Conservation (phyloP, 1,139 yeast genomes). For the Yamadazyma triangularis region DNA sequence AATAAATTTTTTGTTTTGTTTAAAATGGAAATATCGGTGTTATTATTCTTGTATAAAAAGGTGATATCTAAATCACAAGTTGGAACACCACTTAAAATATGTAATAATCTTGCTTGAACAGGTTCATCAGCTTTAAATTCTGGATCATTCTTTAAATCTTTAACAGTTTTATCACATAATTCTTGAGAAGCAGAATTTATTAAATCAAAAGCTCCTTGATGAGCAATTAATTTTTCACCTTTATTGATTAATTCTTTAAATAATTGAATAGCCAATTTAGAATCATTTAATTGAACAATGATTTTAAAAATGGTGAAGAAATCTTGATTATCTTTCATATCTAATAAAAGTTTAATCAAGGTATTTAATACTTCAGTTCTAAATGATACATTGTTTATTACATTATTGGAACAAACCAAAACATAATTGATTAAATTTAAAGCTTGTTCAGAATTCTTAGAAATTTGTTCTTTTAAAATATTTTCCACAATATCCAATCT, state of each 20-base stretch:
- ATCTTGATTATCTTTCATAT: slow-evolving; percentile 67
- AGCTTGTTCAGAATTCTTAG: slow-evolving; percentile 39
- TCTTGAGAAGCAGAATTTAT: slow-evolving; percentile 94
- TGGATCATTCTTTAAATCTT: slow-evolving; percentile 37
- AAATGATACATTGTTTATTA: slow-evolving; percentile 56
- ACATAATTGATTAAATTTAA: slow-evolving; percentile 67
- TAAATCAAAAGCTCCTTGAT: slow-evolving; percentile 93
- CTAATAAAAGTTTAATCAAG: slow-evolving; percentile 56
- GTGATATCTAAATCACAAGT: slow-evolving; percentile 92
- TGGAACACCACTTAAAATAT: slow-evolving; percentile 86
- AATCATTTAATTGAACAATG: slow-evolving; percentile 82
- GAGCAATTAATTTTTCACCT: slow-evolving; percentile 54
- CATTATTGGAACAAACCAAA: slow-evolving; percentile 66
- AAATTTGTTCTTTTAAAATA: slow-evolving; percentile 48
- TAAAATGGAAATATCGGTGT: slow-evolving; percentile 78
- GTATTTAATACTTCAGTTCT: slow-evolving; percentile 59
- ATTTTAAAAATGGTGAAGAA: slow-evolving; percentile 76
- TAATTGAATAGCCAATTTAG: slow-evolving; percentile 59
- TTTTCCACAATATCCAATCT: slow-evolving; percentile 76
- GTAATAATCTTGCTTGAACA: slow-evolving; percentile 45
- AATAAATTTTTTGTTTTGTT: slow-evolving; percentile 76
- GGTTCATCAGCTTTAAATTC: slow-evolving; percentile 31
- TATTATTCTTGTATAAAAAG: slow-evolving; percentile 79
- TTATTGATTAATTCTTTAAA: slow-evolving; percentile 56
- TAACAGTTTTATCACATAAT: slow-evolving; percentile 59